These are phyloP conservation scores for Vanrija sp. DNA, from an alignment of 1,284 basidiomycete genomes.

Conservation along the genomic window DNA sequence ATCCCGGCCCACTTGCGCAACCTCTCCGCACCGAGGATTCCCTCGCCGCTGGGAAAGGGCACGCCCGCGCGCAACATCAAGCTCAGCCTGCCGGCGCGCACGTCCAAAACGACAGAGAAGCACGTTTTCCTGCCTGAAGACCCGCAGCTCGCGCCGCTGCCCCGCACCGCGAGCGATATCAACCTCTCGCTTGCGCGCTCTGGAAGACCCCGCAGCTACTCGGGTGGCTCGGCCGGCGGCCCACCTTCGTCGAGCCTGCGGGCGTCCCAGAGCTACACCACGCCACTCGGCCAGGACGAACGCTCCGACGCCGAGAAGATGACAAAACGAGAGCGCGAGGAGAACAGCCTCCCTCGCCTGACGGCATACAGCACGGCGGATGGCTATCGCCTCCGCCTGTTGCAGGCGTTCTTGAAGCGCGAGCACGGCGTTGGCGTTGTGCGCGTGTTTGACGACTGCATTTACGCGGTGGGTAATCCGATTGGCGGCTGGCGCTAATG, in stretches of 20 bases:
- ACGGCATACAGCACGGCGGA: slow-evolving; percentile 86
- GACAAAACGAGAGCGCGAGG: slow-evolving; percentile 69
- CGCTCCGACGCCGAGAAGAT: slow-evolving; percentile 46
- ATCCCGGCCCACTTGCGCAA: slow-evolving; percentile 45
- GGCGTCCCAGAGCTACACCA: background rate
- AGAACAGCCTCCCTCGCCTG: slow-evolving; percentile 69
- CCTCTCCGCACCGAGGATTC: slow-evolving; percentile 41
- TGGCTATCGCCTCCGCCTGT: slow-evolving; percentile 70
- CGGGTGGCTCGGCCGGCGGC: background rate
- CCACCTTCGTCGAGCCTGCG: background rate
- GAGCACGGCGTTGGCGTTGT: slow-evolving; percentile 84
- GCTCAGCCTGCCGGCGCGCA: slow-evolving; percentile 58
- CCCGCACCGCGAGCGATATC: slow-evolving; percentile 29
- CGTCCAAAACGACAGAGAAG: slow-evolving; percentile 87
- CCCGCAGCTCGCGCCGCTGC: slow-evolving; percentile 78
- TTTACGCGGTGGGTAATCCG: slow-evolving; percentile 71
- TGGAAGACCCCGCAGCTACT: background rate
- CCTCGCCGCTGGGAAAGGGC: slow-evolving; percentile 47
- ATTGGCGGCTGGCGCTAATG: background rate
- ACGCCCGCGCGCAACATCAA: slow-evolving; percentile 41
- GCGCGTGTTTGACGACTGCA: slow-evolving; percentile 84
- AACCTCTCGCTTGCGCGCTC: slow-evolving; percentile 18
- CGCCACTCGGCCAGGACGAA: slow-evolving; percentile 29
- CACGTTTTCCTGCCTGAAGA: slow-evolving; percentile 87
- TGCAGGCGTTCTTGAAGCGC: slow-evolving; percentile 75